Evolutionary conservation across 495 filamentous ascomycete species (phyloP), one percentile per base, ranked within the genome.

Genomic region (Aspergillus cavernicola): DNA sequence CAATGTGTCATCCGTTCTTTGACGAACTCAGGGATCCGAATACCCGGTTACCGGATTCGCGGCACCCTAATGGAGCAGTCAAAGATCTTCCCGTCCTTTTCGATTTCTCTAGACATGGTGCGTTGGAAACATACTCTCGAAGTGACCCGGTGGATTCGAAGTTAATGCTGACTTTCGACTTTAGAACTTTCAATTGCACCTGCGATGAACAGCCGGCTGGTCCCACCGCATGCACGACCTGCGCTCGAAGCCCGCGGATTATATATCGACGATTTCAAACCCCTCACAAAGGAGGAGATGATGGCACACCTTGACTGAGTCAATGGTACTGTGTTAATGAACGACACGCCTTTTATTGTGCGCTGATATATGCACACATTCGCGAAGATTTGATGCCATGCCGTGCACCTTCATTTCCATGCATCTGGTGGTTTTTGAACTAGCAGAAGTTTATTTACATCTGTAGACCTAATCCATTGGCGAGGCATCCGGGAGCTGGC

Each of bases 1-100:
- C 93, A 11, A 96, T 98, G 90, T 89, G 92, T 57, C 95, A 98
- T 62, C 89, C 95, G 22, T 98, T 98, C 80, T 98, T 98, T 61
- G 93, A 98, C 65, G 95, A 98, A 71, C 80, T 98, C 38, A 80
- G 93, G 49, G 90, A 96, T 59, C 90, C 90, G 6, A 82, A 73
- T 61, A 97, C 92, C 38, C 85, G 82, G 61, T 78, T 98, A 52
- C 93, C 92, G 3, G 95, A 98, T 69, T 97, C 93, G 16, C 89
- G 93, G 58, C 90, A 96, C 70, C 79, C 85, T 28, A 88, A 85
- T 62, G 80, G 78, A 53, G 82, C 85, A 8, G 72, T 85, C 45
- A 86, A 84, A 69, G 92, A 97, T 56, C 73, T 98, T 32, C 93
- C 93, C 7, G 76, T 73, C 29, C 84, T 97, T 38, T 98, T 97